Evolutionary conservation across 2,329 filamentous ascomycete genomes (phyloP).

Genomic region (Leptographium procerum): DNA sequence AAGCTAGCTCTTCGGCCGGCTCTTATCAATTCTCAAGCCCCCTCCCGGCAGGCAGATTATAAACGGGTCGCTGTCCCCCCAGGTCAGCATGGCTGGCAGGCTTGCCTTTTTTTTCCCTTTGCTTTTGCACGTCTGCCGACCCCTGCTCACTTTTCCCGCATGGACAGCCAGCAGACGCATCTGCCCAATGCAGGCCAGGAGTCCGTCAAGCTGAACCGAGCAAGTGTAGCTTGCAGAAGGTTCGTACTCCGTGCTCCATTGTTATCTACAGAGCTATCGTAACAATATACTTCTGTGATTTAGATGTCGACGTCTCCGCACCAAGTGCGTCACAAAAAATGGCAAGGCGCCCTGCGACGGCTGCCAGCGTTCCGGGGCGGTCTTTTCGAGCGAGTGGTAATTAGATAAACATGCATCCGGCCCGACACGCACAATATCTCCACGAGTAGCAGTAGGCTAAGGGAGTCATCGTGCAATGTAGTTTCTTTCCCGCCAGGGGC

Average conservation of each 20-base stretch:
- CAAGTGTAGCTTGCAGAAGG: constrained; percentile 5
- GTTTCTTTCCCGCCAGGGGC: constrained; percentile 3
- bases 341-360: constrained; percentile 5
- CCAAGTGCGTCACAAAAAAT: constrained; percentile 3
- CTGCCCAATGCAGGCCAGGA: neutral
- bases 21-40: neutral
- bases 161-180: neutral
- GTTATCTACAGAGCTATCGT: neutral
- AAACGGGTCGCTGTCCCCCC: neutral
- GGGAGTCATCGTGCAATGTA: neutral
- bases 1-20: neutral
- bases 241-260: neutral
- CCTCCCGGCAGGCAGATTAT: neutral
- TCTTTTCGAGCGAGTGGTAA: neutral
- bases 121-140: neutral
- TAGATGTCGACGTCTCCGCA: constrained; percentile 7
- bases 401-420: neutral
- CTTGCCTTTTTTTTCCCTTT: neutral
- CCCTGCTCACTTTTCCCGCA: neutral
- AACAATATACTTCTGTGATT: neutral
- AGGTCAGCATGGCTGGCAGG: too few relatives aligned
- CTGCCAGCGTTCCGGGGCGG: constrained; percentile 2
- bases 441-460: neutral
- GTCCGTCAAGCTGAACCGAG: neutral
- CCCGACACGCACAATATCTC: neutral